Evolutionary conservation across 805 yeast species (phyloP), one percentile per base, ranked within the genome.

Genomic region (Nakazawaea ernobii): DNA sequence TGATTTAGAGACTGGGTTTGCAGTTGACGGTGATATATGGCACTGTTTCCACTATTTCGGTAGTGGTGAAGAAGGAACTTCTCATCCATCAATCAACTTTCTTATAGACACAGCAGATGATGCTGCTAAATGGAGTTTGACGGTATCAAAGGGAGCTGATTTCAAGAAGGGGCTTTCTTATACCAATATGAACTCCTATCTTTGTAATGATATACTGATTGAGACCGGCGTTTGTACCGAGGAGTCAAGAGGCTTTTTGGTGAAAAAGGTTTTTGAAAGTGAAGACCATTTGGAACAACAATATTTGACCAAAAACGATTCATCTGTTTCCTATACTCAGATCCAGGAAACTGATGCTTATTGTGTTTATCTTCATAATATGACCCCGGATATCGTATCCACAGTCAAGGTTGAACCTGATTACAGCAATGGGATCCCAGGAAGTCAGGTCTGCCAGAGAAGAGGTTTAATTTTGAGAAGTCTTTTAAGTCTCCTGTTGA

Each of bases 261-360:
- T 13, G 8, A 13, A 17, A 8, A 37, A 32, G 8, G 11, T 32
- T 2, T 32, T 41, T 14, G 17, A n/a, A 17, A 20, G 20, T 17
- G 14, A 13, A 13, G 37, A 32, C 1, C 9, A 41, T 24, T 10
- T 15, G 6, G 8, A 32, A 13, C 30, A 41, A 24, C 9, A 6
- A 3, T 13, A 24, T 11, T 33, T 41, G 36, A 32, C 30, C 15
- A 17, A 10, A 5, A 30, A 26, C 4, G 14, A 8, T 6, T 6
- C 11, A 6, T 6, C 3, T 3, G 37, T 13, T 20, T 10, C 27
- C 6, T 35, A 32, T 35, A 26, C 15, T 13, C 14, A 13, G 3
- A 32, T 42, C 30, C 15, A 17, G 3, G 33, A 42, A 33, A 42
- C 45, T 11, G 45, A 32, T 15, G 9, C 39, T 26, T 42, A 42